A percentile compares a stretch with the other conserved stretches of the same genome.
Evolutionary conservation across 2,329 filamentous ascomycete genomes (phyloP).

Genomic region (Dactylellina haptotyla): DNA sequence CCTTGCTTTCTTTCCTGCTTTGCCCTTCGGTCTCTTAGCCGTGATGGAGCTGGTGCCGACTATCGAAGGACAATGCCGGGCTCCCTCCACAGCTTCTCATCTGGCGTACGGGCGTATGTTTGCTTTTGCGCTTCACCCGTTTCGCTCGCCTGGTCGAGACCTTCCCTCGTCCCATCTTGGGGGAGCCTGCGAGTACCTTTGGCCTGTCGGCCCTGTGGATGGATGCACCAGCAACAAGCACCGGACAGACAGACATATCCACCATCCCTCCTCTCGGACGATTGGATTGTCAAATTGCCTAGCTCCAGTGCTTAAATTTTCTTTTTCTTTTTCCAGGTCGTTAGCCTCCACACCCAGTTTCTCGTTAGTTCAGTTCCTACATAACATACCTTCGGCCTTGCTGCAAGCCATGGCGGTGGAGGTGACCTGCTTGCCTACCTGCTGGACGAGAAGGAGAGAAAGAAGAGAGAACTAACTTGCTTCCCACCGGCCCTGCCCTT

Average conservation of each 20-base stretch:
- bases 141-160: slow-evolving; percentile 28
- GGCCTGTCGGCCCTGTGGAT: too few relatives aligned
- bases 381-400: background rate
- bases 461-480: slow-evolving; percentile 26
- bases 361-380: slow-evolving; percentile 1
- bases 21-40: background rate
- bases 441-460: slow-evolving; percentile 30
- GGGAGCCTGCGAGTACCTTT: slow-evolving; percentile 1
- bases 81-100: slow-evolving; percentile 17
- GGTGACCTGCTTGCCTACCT: too few relatives aligned
- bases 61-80: slow-evolving; percentile 34
- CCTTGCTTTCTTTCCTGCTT: background rate
- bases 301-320: background rate
- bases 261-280: slow-evolving; percentile 13
- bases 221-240: too few relatives aligned
- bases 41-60: slow-evolving; percentile 15
- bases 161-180: slow-evolving; percentile 50
- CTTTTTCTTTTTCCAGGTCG: slow-evolving; percentile 23
- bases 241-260: slow-evolving; percentile 30
- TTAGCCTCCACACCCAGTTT: slow-evolving; percentile 40
- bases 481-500: slow-evolving; percentile 53
- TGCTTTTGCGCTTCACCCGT: slow-evolving; percentile 35
- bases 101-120: slow-evolving; percentile 21
- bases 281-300: slow-evolving; percentile 12
- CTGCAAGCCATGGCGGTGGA: background rate